Evolutionary conservation across 768 basidiomycete genomes (phyloP).

Genomic region (Panellus pusillus): DNA sequence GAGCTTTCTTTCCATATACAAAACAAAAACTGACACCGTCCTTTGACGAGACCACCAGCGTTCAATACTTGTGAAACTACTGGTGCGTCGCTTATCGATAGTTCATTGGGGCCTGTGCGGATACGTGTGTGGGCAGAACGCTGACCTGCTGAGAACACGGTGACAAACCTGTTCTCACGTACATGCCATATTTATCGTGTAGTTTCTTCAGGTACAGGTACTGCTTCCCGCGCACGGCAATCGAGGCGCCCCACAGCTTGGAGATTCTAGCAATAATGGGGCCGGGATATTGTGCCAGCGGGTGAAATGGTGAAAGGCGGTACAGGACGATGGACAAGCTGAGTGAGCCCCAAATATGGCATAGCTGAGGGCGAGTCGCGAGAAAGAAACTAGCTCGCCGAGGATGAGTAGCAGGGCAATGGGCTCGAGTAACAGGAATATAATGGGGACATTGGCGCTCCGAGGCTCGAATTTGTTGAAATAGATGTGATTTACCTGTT

Average conservation of each 20-base stretch:
- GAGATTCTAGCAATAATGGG: slow-evolving; percentile 34
- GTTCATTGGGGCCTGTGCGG: background rate
- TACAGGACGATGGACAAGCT: slow-evolving; percentile 30
- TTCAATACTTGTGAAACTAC: background rate
- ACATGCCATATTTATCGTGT: slow-evolving; percentile 30
- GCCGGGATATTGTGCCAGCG: slow-evolving; percentile 36
- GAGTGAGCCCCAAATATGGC: too few relatives aligned
- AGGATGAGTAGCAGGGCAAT: too few relatives aligned
- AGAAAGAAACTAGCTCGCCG: too few relatives aligned
- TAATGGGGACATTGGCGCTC: too few relatives aligned
- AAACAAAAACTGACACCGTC: background rate
- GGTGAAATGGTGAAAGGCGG: slow-evolving; percentile 39
- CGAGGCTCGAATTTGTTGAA: too few relatives aligned
- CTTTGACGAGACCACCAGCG: background rate
- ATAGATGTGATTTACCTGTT: too few relatives aligned
- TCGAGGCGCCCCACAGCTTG: slow-evolving; percentile 29
- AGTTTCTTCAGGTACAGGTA: slow-evolving; percentile 24
- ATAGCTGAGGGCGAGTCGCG: too few relatives aligned
- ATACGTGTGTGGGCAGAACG: too few relatives aligned
- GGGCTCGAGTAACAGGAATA: too few relatives aligned
- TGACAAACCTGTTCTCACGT: slow-evolving; percentile 30
- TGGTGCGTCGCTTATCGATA: background rate
- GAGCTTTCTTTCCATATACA: too few relatives aligned
- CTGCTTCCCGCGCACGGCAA: slow-evolving; percentile 15
- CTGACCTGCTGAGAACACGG: background rate